phyloP scores from a whole-genome alignment of 164 flowering plant genomes.

The Cinnamomum chago region DNA sequence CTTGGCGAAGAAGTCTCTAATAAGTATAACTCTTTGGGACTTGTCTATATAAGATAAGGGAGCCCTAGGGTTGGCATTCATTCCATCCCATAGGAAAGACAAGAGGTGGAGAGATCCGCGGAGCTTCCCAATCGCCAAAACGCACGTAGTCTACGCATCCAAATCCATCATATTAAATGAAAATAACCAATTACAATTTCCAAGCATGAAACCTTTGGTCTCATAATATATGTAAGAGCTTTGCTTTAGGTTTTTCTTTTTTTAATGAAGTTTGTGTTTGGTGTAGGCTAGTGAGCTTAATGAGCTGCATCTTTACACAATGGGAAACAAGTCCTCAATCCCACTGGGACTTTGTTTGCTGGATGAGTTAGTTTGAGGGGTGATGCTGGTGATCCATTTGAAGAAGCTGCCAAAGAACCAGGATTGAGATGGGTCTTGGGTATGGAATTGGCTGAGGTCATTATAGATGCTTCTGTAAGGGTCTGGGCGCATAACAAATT shows the following conservation, averaged over 20 bases:
- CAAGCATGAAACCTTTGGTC: background rate
- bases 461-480: conserved; percentile 90
- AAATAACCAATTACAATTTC: background rate
- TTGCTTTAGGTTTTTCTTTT: background rate
- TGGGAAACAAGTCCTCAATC: conserved; percentile 97
- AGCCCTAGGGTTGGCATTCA: background rate
- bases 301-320: conserved; percentile 93
- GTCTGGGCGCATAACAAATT: conserved; percentile 96
- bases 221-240: background rate
- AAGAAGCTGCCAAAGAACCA: conserved; percentile 79
- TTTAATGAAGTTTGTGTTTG: background rate
- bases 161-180: no score
- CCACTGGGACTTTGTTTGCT: conserved; percentile 70
- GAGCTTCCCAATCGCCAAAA: no score
- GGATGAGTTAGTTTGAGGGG: conserved; percentile 89
- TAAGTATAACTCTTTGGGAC: background rate
- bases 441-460: conserved; percentile 91
- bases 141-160: no score
- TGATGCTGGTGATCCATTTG: conserved; percentile 70
- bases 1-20: no score
- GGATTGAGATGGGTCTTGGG: conserved; percentile 98
- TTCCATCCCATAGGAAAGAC: background rate
- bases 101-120: no score
- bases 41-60: background rate
- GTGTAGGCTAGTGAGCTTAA: conserved; percentile 81